Evolutionary conservation across 2,329 filamentous ascomycete genomes (phyloP).

Genomic region (Orbilia brochopaga): DNA sequence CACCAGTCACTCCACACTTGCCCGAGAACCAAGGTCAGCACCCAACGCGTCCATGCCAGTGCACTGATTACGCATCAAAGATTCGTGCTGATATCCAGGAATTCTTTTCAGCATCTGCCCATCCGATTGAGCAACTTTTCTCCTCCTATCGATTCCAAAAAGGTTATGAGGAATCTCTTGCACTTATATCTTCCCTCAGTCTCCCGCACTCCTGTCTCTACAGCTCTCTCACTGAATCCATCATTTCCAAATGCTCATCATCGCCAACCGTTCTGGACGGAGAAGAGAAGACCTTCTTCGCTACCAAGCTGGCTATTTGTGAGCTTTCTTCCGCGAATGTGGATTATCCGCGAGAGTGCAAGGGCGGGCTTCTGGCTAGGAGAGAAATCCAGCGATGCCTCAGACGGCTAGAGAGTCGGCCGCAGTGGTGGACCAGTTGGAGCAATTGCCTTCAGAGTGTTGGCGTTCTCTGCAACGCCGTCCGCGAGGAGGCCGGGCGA

Average conservation of each 20-base stretch:
- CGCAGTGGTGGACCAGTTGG: slow-evolving; percentile 55
- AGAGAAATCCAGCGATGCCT: slow-evolving; percentile 51
- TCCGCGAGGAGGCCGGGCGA: slow-evolving; percentile 54
- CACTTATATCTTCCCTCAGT: slow-evolving; percentile 55
- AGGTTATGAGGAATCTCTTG: slow-evolving; percentile 31
- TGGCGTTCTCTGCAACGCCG: slow-evolving; percentile 53
- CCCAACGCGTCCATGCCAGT: too few relatives aligned
- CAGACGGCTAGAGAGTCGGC: slow-evolving; percentile 52
- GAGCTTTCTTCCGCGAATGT: slow-evolving; percentile 54
- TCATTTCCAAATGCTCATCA: slow-evolving; percentile 38
- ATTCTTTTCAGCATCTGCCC: not conserved
- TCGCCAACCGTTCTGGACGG: slow-evolving; percentile 26
- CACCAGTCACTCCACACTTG: too few relatives aligned
- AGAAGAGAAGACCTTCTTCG: slow-evolving; percentile 52
- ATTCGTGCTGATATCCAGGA: too few relatives aligned
- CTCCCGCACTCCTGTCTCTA: slow-evolving; percentile 54
- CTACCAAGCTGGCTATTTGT: slow-evolving; percentile 53
- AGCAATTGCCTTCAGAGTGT: slow-evolving; percentile 55
- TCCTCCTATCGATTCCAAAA: slow-evolving; percentile 25
- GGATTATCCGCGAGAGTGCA: slow-evolving; percentile 53
- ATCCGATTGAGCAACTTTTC: slow-evolving; percentile 18
- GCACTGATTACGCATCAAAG: too few relatives aligned
- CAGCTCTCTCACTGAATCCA: slow-evolving; percentile 35
- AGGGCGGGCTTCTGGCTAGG: slow-evolving; percentile 29
- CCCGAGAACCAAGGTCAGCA: too few relatives aligned